Base-by-base conservation (phyloP, 2,329 filamentous ascomycete species). In the Botryotinia convoluta region DNA sequence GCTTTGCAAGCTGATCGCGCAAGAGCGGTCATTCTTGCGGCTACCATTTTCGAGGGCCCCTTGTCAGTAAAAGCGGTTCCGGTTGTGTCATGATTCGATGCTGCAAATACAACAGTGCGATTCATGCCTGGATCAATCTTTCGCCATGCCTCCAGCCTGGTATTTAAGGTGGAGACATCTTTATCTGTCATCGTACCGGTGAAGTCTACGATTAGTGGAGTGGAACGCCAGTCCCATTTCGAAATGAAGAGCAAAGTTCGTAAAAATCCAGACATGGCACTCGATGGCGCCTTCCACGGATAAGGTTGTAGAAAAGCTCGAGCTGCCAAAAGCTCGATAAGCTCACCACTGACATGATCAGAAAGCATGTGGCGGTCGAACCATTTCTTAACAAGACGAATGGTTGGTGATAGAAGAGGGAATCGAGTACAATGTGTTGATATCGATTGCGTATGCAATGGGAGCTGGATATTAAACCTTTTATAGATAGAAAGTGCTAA, bases 51-150 rank as follows among this genome's bases (percentile, higher is more conserved):
- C 20, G 92, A 89, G 0, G 95, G 95, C 51, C 86, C 85, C 72
- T 87, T 87, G 69, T 94, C 88, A 0, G 92, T 97, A 87, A 94
- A 98, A 0, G 91, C 92, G 14, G 91, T 89, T 5, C 96, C 96
- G 51, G 92, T 92, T 8, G 85, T 83, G 78, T 98, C 94, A 75
- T 93, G 85, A 71, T 93, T 92, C 0, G 93, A 94, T 3, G 94
- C 94, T 6, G 92, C 92, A 79, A 98, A 93, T 57, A 98, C 84
- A 29, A 92, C 91, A 4, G 93, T 89, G 75, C 90, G 90, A 82
- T 96, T 97, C 90, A 98, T 93, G 71, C 88, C 90, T 1, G 95
- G 94, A 79, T 99, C 96, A 71, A 96, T 90, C 76, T 92, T 93
- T 73, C 96, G 88, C 93, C 94, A 97, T 22, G 92, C 91, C 75